Conservation (phyloP, 768 basidiomycete genomes). For the Crassisporium funariophilum region DNA sequence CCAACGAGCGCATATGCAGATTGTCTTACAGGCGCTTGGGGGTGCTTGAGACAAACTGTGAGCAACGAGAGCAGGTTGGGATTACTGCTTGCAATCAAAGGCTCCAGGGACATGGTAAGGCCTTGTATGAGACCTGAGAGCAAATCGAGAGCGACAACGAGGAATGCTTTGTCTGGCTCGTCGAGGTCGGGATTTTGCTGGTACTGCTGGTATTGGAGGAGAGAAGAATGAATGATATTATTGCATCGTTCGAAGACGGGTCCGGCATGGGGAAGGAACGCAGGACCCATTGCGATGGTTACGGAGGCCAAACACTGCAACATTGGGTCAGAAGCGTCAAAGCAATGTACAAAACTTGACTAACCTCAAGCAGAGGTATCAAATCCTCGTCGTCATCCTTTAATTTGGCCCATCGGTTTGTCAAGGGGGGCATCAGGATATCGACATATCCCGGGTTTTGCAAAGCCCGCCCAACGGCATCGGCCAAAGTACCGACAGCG, state of each 20-base stretch:
- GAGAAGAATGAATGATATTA: conserved; percentile 78
- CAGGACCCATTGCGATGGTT: conserved; percentile 90
- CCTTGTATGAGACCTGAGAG: conserved; percentile 96
- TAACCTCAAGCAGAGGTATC: conserved; percentile 93
- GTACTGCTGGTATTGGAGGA: conserved; percentile 85
- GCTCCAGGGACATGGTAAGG: conserved; percentile 75
- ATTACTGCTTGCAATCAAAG: conserved; percentile 65
- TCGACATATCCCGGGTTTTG: conserved; percentile 88
- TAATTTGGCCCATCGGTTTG: conserved; percentile 86
- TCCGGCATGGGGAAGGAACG: conserved; percentile 86
- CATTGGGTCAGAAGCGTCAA: conserved; percentile 4
- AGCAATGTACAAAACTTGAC: conserved; percentile 15
- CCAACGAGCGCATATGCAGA: conserved; percentile 98
- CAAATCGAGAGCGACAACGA: conserved; percentile 97
- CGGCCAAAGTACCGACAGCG: conserved; percentile 97
- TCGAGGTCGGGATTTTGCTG: conserved; percentile 89
- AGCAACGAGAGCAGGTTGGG: conserved; percentile 83
- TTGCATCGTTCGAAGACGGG: conserved; percentile 94
- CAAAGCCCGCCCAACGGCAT: conserved; percentile 89
- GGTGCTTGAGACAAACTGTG: conserved; percentile 90
- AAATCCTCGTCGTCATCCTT: conserved; percentile 91
- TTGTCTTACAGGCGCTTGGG: conserved; percentile 93
- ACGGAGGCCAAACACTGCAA: conserved; percentile 93
- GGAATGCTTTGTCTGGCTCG: conserved; percentile 95
- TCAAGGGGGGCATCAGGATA: conserved; percentile 94